Base-by-base conservation (phyloP, 2,329 filamentous ascomycete genomes). In the Sodiomyces alkalinus region DNA sequence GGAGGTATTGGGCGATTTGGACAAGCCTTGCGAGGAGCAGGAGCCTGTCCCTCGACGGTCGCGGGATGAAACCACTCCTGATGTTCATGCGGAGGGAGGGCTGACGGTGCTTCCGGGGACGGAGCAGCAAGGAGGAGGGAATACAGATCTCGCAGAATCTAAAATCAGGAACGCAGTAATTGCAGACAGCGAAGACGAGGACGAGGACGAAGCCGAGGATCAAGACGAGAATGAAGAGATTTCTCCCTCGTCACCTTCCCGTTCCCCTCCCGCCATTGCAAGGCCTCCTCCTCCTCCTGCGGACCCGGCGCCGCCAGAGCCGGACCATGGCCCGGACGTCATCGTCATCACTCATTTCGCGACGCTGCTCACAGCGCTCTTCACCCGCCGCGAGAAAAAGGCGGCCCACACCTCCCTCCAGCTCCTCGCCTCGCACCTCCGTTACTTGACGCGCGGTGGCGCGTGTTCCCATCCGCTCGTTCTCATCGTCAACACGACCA, bases 261-360 rank as follows among this genome's bases (percentile, higher is more conserved):
- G n/a, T n/a, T n/a, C n/a, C n/a, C n/a, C n/a, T n/a, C n/a, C n/a
- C n/a, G n/a, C n/a, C n/a, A n/a, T n/a, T n/a, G n/a, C n/a, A n/a
- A n/a, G n/a, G n/a, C 33, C 4, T 34, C 33, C 1, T 30, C 33
- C 6, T 22, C 29, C n/a, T 29, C 40, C 2, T 40, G 16, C 26
- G 33, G 2, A 26, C 22, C 11, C 23, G 7, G 28, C 27, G 14
- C 27, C 27, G 14, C 30, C 19, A 10, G 17, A 19, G 12, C 23
- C 15, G 15, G n/a, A n/a, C n/a, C n/a, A n/a, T n/a, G n/a, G n/a
- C n/a, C 58, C 59, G 6, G 56, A 61, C 30, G 46, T 73, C 21
- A 55, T 74, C 25, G 49, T 74, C 29, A 48, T 73, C 30, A 68
- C 68, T 6, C 63, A 69, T 46, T 59, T 68, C 41, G 62, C 63